Base-by-base conservation (phyloP, 345 rosid genomes). In the Cardamine resedifolia region DNA sequence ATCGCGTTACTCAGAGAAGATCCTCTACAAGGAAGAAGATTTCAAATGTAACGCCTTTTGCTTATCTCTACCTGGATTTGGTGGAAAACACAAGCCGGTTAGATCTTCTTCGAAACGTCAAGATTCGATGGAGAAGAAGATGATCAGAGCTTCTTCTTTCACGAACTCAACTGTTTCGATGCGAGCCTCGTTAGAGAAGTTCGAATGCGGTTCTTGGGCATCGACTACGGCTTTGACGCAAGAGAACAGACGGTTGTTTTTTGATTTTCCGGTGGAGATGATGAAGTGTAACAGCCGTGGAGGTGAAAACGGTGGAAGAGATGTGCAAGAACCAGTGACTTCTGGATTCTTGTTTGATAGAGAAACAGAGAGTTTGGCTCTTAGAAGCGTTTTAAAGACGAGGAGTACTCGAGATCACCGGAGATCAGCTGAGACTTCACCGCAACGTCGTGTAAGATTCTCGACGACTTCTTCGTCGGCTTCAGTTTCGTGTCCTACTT, bases 171-270 rank as follows among this genome's bases (percentile, higher is more conserved):
- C 73, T 7, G 83, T 88, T 30, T 90, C 98, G 3, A 84, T 88
- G 59, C 80, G 88, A 0, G 91, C 90, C 15, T 92, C 96, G 2
- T 30, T 92, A 16, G 98, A 92, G 77, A 90, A 86, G 26, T 92
- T 88, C 19, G 98, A 92, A 72, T 90, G 96, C 19, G 96, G 91
- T 31, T 90, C 96, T 3, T 92, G 98, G 98, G 96, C 93, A 0
- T 90, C 96, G 3, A 83, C 91, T 0, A 81, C 84, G 14, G 74
- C 88, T 9, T 26, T 78, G 1, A 65, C 79, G 1, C 73, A 73
- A 2, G 89, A 79, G 2, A 85, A 76, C 36, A 78, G 77, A 38
- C 81, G 81, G 21, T 73, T 70, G 26, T 83, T 76, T 83, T 81
- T 80, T 4, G 92, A 92, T 77, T 77, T 83, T 11, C 96, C 96